A percentile compares a stretch with the other conserved stretches of the same genome.
Evolutionary conservation across 2,329 filamentous ascomycete species (phyloP).

Genomic region (Ophiocordyceps unilateralis): DNA sequence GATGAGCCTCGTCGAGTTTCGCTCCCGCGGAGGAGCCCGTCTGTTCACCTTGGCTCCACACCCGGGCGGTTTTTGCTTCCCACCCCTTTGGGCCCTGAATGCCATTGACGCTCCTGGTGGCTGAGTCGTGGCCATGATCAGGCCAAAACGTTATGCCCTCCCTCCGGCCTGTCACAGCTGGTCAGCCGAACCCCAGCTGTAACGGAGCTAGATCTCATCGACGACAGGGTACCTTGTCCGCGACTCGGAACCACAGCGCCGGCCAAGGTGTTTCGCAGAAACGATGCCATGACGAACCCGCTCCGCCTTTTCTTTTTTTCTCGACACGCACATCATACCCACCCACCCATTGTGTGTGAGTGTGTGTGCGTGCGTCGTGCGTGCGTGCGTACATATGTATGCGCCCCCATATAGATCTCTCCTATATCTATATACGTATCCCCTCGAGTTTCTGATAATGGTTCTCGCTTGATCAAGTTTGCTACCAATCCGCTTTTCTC

Average conservation of each 20-base stretch:
- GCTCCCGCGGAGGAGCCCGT: not conserved
- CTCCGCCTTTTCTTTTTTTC: not conserved
- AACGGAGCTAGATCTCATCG: conserved; percentile 12
- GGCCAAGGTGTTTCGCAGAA: conserved; percentile 7
- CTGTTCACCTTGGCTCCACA: not conserved
- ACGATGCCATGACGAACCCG: conserved; percentile 1
- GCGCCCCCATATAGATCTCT: conserved; percentile 1
- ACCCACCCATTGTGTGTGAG: not conserved
- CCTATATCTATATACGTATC: conserved; percentile 1
- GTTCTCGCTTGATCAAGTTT: conserved; percentile 7
- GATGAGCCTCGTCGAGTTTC: not conserved
- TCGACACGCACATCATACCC: not conserved
- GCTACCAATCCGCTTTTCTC: conserved; percentile 8
- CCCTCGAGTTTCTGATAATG: not conserved
- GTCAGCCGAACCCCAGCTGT: conserved; percentile 7
- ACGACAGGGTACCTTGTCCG: conserved; percentile 4
- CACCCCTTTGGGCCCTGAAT: not conserved
- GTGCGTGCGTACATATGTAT: not conserved
- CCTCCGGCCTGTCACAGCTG: conserved; percentile 6
- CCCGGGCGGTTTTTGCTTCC: not conserved
- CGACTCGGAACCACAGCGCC: conserved; percentile 6
- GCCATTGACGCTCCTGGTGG: conserved; percentile 1
- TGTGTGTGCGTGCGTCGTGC: too few relatives aligned
- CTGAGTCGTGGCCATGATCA: conserved; percentile 4
- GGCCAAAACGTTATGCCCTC: conserved; percentile 8